phyloP scores from a whole-genome alignment of 2,329 filamentous ascomycete species.

The Coniochaeta sp. region DNA sequence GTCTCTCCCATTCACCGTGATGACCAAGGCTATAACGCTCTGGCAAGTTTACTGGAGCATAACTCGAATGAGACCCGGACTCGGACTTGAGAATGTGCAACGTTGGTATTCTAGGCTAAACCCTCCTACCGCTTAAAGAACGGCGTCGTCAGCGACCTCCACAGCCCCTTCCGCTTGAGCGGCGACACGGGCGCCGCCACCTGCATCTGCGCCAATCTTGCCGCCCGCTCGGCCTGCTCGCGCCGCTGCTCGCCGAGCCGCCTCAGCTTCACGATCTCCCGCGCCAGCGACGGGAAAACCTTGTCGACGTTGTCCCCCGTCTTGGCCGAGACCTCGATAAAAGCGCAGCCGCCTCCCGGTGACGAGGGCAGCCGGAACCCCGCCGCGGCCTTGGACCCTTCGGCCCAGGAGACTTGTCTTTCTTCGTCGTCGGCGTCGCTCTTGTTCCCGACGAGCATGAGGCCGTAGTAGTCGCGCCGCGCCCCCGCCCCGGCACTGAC shows the following conservation, averaged over 20 bases:
- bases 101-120: too few species aligned
- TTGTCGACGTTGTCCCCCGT: constrained; percentile 26
- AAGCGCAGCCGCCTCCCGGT: constrained; percentile 8
- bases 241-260: constrained; percentile 15
- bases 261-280: constrained; percentile 24
- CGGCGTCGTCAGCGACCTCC: constrained; percentile 9
- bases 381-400: constrained; percentile 20
- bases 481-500: neutral
- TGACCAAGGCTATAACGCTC: neutral
- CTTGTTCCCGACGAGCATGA: constrained; percentile 28
- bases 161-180: constrained; percentile 9
- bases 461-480: constrained; percentile 20
- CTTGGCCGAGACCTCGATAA: constrained; percentile 26
- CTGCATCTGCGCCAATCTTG: constrained; percentile 2
- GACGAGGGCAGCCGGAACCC: constrained; percentile 1
- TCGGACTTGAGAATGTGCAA: too few species aligned
- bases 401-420: constrained; percentile 21
- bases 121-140: constrained; percentile 6
- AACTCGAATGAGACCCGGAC: too few species aligned
- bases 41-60: neutral
- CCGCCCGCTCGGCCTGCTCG: constrained; percentile 12
- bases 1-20: neutral
- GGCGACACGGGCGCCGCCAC: constrained; percentile 2
- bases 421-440: constrained; percentile 21
- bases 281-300: constrained; percentile 24